Base-by-base conservation (phyloP, 2,329 filamentous ascomycete genomes). In the Monosporascus sp. region DNA sequence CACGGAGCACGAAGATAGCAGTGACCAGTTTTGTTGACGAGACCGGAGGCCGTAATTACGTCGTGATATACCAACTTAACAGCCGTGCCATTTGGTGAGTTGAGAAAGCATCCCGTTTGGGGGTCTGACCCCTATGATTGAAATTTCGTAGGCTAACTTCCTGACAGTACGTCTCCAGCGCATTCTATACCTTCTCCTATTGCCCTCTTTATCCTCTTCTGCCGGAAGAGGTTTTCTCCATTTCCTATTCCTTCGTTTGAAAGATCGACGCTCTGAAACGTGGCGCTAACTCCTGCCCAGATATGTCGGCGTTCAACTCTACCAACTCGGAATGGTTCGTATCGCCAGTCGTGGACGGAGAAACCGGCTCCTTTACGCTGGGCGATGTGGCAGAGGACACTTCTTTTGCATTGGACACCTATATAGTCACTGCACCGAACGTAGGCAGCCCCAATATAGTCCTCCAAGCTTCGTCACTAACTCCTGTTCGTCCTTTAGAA, bases 231-330 rank as follows among this genome's bases (percentile, higher is more conserved):
- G 11, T 5, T 34, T 34, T 14, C 9, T 19, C 19, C 22, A 20
- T 43, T 16, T 19, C 19, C 22, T 14, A 19, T 24, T 5, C n/a
- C 3, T 16, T 43, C 17, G 19, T 19, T 14, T 4, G 40, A 20
- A 24, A 14, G 19, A 20, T 19, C 24, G 1, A 20, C 4, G 27
- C 9, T 31, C 27, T 31, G 14, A 14, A 34, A 34, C 43, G 26
- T 19, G 22, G 26, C 26, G 19, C 43, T 46, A 46, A 46, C 43
- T 17, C 14, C 24, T 19, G 16, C 31, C 20, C 22, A 46, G 43
- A 61, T 43, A 51, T 67, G 41, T 67, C 65, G 1, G 56, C 65
- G 4, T 67, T 58, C 56, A 66, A 66, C 52, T 60, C 64, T 27
- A 64, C 62, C 9, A 50, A 54, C 5, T 56, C 55, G 5, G 52